phyloP scores from a whole-genome alignment of 257 asterid species.

The Solanum infundibuliforme region DNA sequence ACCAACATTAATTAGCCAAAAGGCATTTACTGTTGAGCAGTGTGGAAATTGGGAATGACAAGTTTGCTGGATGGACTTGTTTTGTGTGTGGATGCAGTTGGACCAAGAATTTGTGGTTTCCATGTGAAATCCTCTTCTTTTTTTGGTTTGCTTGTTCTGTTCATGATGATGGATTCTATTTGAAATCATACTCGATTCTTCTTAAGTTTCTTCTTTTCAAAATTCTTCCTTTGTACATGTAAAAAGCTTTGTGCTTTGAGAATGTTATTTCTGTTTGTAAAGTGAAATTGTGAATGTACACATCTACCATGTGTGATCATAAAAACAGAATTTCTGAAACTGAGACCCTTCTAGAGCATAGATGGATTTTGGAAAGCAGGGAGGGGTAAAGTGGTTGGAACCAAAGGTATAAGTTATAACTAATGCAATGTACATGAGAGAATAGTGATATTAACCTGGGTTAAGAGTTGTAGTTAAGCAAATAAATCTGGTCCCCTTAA shows the following conservation, averaged over 20 bases:
- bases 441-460: background rate
- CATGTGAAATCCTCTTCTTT: background rate
- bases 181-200: background rate
- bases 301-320: background rate
- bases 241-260: background rate
- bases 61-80: background rate
- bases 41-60: background rate
- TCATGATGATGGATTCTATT: background rate
- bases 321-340: background rate
- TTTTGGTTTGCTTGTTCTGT: background rate
- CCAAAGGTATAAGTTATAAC: background rate
- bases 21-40: background rate
- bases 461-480: background rate
- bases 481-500: background rate
- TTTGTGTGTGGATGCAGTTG: background rate
- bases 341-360: background rate
- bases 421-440: background rate
- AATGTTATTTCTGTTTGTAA: background rate
- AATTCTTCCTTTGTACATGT: background rate
- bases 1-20: background rate
- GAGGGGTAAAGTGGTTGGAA: background rate
- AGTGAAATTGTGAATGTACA: background rate
- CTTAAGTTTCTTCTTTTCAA: background rate
- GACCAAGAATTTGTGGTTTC: background rate
- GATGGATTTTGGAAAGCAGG: background rate